These are phyloP conservation scores for Penicillium sp. DNA, from an alignment of 2,329 filamentous ascomycete genomes.

Conservation along the genomic window DNA sequence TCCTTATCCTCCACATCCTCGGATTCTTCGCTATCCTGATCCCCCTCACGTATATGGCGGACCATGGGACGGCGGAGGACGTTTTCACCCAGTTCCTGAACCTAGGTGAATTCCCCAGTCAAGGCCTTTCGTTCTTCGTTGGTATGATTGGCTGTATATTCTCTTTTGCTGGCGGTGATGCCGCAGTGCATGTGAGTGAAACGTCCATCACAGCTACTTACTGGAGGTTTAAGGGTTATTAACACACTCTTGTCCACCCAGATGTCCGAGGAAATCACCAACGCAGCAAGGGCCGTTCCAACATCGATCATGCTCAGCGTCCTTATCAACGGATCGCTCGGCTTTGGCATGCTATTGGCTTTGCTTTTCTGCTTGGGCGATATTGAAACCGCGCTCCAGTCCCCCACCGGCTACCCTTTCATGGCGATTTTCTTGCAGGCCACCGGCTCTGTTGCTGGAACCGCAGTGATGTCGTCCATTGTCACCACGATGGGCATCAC, in stretches of 20 bases:
- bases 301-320: constrained; percentile 40
- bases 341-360: constrained; percentile 41
- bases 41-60: constrained; percentile 47
- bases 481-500: constrained; percentile 34
- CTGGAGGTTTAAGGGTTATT: neutral
- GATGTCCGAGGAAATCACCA: constrained; percentile 45
- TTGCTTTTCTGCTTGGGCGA: constrained; percentile 43
- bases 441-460: constrained; percentile 30
- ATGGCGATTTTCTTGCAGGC: constrained; percentile 38
- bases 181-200: constrained; percentile 40
- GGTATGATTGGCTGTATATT: constrained; percentile 40
- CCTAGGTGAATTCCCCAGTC: constrained; percentile 46
- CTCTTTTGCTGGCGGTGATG: constrained; percentile 42
- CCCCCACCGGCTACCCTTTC: constrained; percentile 38
- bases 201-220: neutral
- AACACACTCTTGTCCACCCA: neutral
- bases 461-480: constrained; percentile 29
- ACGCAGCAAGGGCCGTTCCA: constrained; percentile 41
- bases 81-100: constrained; percentile 55
- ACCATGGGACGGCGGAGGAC: constrained; percentile 42
- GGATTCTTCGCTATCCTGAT: constrained; percentile 58
- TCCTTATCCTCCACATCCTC: constrained; percentile 54
- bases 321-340: constrained; percentile 40
- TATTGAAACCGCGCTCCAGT: constrained; percentile 28
- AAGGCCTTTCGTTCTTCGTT: constrained; percentile 44